Evolutionary conservation across 306 rosid genomes (phyloP), one percentile per base, ranked within the genome.

Genomic region (Vicia faba): DNA sequence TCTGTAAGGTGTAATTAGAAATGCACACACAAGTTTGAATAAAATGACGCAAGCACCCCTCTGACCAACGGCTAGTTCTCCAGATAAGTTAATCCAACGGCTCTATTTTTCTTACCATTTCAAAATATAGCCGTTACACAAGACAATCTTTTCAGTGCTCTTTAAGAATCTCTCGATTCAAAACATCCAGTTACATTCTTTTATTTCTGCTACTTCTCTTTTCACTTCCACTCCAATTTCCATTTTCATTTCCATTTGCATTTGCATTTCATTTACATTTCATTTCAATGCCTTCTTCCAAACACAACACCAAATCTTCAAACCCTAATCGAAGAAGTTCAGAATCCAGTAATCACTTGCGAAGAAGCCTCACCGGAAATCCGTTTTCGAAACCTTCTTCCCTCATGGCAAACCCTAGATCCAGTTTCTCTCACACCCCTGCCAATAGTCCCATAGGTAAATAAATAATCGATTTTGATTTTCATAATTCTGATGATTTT

Each of bases 351-450:
- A 77, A 87, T 55, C 80, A 95, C 16, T 33, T 85, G 56, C 70
- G 92, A 57, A 83, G 86, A 64, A 91, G 96, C 83, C 84, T 91
- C 84, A 61, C 74, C 3, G 96, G 95, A 19, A 91, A 80, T 71
- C 89, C 95, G 1, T 88, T 88, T 41, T 1, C 78, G 31, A 91
- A 85, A 61, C 95, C 95, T 28, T 83, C 96, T 28, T 83, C 96
- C 1, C 41, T 84, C 8, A 26, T 68, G 15, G 31, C 82, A 9
- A 82, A 54, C 62, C 80, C 84, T 7, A 82, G 86, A 63, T 66
- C 81, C 33, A 70, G 68, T 29, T 80, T 79, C 39, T 85, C 92
- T 10, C 71, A 69, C n/a, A 84, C 97, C 46, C 93, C 86, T 1
- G 85, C 76, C 51, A 88, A 83, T 59, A 80, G 89, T 50, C 92